Conservation (phyloP, 164 flowering plant genomes). For the Euptelea pleiosperma region DNA sequence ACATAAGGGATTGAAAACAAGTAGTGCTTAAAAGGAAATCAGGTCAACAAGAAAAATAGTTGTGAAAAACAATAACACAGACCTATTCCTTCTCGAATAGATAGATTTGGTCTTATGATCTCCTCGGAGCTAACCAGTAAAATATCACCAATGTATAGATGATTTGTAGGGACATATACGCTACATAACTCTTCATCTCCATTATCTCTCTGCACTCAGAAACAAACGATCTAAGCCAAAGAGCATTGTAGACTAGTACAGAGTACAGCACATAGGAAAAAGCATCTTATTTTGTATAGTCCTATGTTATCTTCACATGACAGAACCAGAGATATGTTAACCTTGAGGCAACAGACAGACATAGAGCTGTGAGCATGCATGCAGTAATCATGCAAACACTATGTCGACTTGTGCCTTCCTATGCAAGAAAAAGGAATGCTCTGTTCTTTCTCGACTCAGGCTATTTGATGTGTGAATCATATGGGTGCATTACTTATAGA, state of each 20-base stretch:
- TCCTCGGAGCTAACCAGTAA: conserved; percentile 64
- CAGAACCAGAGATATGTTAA: too few relatives aligned
- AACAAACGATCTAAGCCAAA: background rate
- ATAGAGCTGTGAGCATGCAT: too few relatives aligned
- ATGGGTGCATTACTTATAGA: too few relatives aligned
- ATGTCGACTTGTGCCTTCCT: too few relatives aligned
- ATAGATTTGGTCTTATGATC: conserved; percentile 70
- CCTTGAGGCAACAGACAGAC: too few relatives aligned
- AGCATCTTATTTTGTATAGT: too few relatives aligned
- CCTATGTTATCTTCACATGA: too few relatives aligned
- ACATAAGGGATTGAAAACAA: background rate
- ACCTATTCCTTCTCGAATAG: conserved; percentile 90
- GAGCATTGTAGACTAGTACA: too few relatives aligned
- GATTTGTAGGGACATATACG: conserved; percentile 79
- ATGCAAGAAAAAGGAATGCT: too few relatives aligned
- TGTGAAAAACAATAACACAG: conserved; percentile 9
- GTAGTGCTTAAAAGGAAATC: background rate
- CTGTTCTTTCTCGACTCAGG: too few relatives aligned
- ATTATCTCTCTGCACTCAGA: conserved; percentile 46
- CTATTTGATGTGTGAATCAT: too few relatives aligned
- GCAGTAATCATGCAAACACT: too few relatives aligned
- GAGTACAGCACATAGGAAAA: background rate
- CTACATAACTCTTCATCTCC: conserved; percentile 80
- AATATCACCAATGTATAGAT: conserved; percentile 74
- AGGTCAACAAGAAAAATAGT: background rate